Conservation (phyloP, 2,329 filamentous ascomycete species). For the Magnaporthiopsis poae region DNA sequence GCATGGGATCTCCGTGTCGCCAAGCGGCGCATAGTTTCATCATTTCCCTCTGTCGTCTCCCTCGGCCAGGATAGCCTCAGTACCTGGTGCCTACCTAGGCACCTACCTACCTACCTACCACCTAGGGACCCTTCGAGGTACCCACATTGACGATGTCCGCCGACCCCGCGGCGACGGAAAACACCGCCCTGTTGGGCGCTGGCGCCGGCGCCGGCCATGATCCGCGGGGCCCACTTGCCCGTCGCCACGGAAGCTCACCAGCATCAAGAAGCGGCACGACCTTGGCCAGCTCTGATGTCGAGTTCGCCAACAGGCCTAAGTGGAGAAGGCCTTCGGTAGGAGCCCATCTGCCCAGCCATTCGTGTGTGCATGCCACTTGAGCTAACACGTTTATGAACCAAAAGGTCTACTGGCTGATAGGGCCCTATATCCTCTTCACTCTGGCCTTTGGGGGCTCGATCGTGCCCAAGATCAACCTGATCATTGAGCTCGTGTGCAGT, state of each 20-base stretch:
- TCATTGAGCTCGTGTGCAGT: constrained; percentile 72
- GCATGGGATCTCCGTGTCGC: not conserved
- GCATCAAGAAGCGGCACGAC: constrained; percentile 12
- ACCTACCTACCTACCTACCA: not conserved
- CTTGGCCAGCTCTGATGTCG: constrained; percentile 40
- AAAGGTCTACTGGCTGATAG: constrained; percentile 73
- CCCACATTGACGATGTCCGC: not conserved
- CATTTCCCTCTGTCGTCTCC: not conserved
- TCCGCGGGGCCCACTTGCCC: not conserved
- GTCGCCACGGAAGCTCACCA: no score
- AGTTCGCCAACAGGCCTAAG: constrained; percentile 54
- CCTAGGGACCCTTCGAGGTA: not conserved
- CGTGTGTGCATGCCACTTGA: not conserved
- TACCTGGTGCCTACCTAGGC: not conserved
- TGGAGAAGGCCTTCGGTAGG: constrained; percentile 52
- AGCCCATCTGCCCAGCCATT: not conserved
- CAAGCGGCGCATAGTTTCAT: not conserved
- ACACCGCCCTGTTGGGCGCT: constrained; percentile 24
- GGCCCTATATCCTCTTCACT: constrained; percentile 70
- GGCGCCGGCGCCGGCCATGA: constrained; percentile 14
- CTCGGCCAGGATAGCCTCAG: not conserved
- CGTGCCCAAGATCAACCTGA: constrained; percentile 80
- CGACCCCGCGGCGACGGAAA: not conserved
- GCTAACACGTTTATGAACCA: constrained; percentile 8
- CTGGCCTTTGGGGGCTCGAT: constrained; percentile 77